phyloP scores from a whole-genome alignment of 768 basidiomycete genomes.

The Bullera alba region DNA sequence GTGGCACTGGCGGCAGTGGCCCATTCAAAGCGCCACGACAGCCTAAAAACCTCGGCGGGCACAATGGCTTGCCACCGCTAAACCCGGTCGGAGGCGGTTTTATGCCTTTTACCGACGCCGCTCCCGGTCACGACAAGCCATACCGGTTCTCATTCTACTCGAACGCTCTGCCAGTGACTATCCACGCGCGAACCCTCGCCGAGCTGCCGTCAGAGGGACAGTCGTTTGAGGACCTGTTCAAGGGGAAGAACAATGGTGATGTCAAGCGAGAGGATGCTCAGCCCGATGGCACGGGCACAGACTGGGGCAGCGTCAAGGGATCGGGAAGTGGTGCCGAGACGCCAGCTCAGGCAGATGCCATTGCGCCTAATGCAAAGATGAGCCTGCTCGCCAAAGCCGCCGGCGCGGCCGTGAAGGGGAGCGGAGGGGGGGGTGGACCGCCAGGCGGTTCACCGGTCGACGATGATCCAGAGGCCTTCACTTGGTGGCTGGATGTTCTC shows the following conservation, averaged over 20 bases:
- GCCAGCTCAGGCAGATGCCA: conserved; percentile 1
- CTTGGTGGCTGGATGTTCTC: conserved; percentile 95
- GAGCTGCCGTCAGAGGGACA: conserved; percentile 93
- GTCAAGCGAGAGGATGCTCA: too few relatives aligned
- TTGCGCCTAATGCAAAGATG: conserved; percentile 17
- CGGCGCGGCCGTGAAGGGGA: conserved; percentile 15
- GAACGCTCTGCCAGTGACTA: conserved; percentile 81
- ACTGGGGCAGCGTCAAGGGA: not conserved
- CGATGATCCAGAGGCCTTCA: conserved; percentile 62
- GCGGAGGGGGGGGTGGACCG: conserved; percentile 9
- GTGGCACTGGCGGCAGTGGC: not conserved
- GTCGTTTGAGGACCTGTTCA: conserved; percentile 82
- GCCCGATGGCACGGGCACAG: conserved; percentile 4
- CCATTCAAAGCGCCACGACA: conserved; percentile 37
- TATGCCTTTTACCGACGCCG: conserved; percentile 41
- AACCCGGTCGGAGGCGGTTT: conserved; percentile 14
- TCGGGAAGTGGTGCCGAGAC: not conserved
- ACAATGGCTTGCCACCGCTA: conserved; percentile 7
- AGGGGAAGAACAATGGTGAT: conserved; percentile 36
- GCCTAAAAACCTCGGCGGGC: conserved; percentile 26
- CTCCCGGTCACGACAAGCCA: conserved; percentile 64
- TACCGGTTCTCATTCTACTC: conserved; percentile 99
- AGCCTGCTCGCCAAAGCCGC: conserved; percentile 29
- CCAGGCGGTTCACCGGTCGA: conserved; percentile 5
- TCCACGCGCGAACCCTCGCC: conserved; percentile 84